These are phyloP conservation scores for Raphanus hybrid DNA, from an alignment of 441 rosid species.

Conservation along the genomic window DNA sequence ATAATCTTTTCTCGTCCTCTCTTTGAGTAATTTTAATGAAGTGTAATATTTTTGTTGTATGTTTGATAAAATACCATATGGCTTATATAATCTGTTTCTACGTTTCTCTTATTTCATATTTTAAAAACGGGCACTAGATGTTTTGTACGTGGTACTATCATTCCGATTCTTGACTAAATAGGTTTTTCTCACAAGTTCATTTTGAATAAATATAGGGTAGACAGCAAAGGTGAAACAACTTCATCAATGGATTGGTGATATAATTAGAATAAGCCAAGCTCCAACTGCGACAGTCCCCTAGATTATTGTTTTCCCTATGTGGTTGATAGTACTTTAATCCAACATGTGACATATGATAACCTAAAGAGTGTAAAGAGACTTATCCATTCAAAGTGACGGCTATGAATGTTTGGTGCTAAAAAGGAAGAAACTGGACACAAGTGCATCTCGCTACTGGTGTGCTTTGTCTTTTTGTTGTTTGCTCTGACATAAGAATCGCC, in stretches of 20 bases:
- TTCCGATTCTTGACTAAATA: constrained; percentile 6
- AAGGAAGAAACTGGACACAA: constrained; percentile 29
- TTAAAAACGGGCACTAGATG: not conserved
- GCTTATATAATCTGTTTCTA: not conserved
- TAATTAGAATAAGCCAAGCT: constrained; percentile 1
- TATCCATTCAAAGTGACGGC: constrained; percentile 41
- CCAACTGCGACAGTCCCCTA: constrained; percentile 11
- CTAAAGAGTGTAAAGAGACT: constrained; percentile 36
- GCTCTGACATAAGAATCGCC: constrained; percentile 31
- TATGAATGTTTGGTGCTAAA: constrained; percentile 39
- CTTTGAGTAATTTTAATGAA: constrained; percentile 20
- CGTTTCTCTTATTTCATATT: not conserved
- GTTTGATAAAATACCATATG: constrained; percentile 2
- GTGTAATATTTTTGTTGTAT: constrained; percentile 23
- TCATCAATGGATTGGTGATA: not conserved
- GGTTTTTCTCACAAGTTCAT: constrained; percentile 12
- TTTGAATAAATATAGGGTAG: constrained; percentile 10
- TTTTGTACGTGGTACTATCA: not conserved
- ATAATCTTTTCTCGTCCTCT: constrained; percentile 12
- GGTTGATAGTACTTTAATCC: not conserved
- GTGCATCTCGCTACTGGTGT: constrained; percentile 26
- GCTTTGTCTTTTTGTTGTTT: constrained; percentile 43
- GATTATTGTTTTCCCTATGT: constrained; percentile 4
- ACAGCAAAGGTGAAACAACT: not conserved
- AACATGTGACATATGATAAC: constrained; percentile 4